Percentiles rank a stretch among this genome's conserved stretches.
phyloP scores from a whole-genome alignment of 148 eudicot species.

The Rhododendron kiyosumense region DNA sequence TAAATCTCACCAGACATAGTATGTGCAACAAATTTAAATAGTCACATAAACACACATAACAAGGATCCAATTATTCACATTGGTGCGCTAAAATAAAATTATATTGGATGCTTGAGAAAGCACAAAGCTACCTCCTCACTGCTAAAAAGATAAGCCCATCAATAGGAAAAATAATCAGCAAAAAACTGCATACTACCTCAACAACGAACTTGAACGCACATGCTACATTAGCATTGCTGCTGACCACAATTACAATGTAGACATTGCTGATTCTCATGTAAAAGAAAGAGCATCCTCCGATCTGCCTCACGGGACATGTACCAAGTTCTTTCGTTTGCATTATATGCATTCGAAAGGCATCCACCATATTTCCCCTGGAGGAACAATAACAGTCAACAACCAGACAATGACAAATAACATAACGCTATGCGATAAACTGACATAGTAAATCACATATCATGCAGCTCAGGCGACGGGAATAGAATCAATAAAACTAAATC shows the following conservation, averaged over 20 bases:
- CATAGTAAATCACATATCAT: not conserved
- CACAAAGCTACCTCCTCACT: not conserved
- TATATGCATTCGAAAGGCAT: conserved; percentile 94
- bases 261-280: conserved; percentile 99
- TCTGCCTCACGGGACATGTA: conserved; percentile 96
- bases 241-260: conserved; percentile 94
- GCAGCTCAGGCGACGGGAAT: not conserved
- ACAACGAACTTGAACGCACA: conserved; percentile 99
- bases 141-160: not conserved
- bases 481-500: not conserved
- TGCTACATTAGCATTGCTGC: conserved; percentile 99
- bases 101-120: not conserved
- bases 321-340: conserved; percentile 99
- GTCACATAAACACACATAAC: not conserved
- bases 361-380: conserved; percentile 95
- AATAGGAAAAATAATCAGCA: conserved; percentile 8
- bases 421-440: not conserved
- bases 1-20: not conserved
- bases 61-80: not conserved
- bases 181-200: conserved; percentile 50
- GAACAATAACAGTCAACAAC: conserved; percentile 5
- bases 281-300: conserved; percentile 96
- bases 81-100: not conserved
- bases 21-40: not conserved
- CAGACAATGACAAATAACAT: not conserved